Conservation (phyloP, 805 yeast genomes). For the Groenewaldozyma salmanticensis region DNA sequence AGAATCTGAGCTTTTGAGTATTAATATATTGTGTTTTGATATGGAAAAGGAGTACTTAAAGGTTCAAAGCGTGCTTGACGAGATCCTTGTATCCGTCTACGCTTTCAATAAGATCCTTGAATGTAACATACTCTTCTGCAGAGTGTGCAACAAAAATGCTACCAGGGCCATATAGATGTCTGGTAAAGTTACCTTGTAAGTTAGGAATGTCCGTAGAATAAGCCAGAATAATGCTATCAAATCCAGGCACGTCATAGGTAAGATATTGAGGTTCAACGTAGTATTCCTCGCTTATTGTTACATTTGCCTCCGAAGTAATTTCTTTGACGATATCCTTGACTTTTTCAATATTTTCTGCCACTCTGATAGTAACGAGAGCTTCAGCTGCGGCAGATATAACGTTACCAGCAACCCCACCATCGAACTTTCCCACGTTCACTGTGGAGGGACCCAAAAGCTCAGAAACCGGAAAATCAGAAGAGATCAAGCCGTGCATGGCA, state of each 20-base stretch:
- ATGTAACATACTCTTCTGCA: constrained; percentile 40
- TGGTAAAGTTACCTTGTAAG: constrained; percentile 29
- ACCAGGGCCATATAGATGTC: constrained; percentile 62
- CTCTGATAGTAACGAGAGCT: constrained; percentile 43
- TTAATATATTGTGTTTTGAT: too few species aligned
- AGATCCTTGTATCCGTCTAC: constrained; percentile 45
- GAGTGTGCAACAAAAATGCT: constrained; percentile 52
- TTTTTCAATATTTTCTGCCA: constrained; percentile 37
- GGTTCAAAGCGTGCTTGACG: constrained; percentile 17
- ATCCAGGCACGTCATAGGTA: constrained; percentile 57
- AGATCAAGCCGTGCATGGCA: constrained; percentile 37
- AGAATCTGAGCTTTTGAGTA: too few species aligned
- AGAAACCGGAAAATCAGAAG: constrained; percentile 38
- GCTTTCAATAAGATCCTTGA: constrained; percentile 38
- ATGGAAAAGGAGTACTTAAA: too few species aligned
- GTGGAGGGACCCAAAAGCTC: constrained; percentile 52
- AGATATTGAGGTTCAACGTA: constrained; percentile 35
- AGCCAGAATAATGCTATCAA: constrained; percentile 41
- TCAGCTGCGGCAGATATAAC: constrained; percentile 52
- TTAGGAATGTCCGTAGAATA: constrained; percentile 48
- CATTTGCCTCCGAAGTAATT: constrained; percentile 19
- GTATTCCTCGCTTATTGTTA: constrained; percentile 14
- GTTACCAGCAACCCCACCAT: constrained; percentile 56
- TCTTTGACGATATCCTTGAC: constrained; percentile 31
- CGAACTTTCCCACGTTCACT: constrained; percentile 46